Evolutionary conservation across 805 yeast genomes (phyloP).

Genomic region (Pichia occidentalis): DNA sequence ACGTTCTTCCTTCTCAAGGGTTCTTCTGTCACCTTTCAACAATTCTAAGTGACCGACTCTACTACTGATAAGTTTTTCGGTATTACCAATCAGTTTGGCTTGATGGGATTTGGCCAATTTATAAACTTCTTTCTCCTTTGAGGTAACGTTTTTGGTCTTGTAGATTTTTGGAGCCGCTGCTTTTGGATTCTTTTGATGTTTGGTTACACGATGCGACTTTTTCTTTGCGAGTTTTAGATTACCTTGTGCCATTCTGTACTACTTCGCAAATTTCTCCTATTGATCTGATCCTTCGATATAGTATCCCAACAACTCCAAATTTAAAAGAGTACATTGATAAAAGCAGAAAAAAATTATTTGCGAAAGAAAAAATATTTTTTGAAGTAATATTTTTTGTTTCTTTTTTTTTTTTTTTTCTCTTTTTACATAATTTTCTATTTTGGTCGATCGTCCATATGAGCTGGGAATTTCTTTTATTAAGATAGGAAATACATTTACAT

Average conservation of each 20-base stretch:
- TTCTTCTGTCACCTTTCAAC: conserved; percentile 83
- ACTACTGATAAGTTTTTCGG: conserved; percentile 82
- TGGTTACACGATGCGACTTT: conserved; percentile 49
- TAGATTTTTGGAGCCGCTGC: conserved; percentile 69
- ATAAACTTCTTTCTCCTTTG: conserved; percentile 38
- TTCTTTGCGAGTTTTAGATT: conserved; percentile 48
- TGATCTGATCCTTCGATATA: too few species aligned
- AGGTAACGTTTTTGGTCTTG: conserved; percentile 57
- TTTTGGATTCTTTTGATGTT: conserved; percentile 57
- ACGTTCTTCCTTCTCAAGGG: conserved; percentile 52
- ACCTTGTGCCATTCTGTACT: conserved; percentile 60
- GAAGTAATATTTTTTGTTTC: too few species aligned
- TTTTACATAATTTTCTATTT: too few species aligned
- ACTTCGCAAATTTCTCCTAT: neutral
- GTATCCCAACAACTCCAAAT: too few species aligned
- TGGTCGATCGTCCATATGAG: too few species aligned
- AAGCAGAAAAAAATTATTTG: too few species aligned
- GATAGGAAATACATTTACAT: too few species aligned
- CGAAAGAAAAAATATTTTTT: too few species aligned
- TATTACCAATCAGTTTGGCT: conserved; percentile 26
- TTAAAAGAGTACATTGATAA: too few species aligned
- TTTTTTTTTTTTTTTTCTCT: too few species aligned
- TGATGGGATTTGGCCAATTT: conserved; percentile 51
- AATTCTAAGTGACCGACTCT: conserved; percentile 93
- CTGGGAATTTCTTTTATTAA: too few species aligned